Conservation (phyloP, 345 rosid species). For the Citrus inodora region DNA sequence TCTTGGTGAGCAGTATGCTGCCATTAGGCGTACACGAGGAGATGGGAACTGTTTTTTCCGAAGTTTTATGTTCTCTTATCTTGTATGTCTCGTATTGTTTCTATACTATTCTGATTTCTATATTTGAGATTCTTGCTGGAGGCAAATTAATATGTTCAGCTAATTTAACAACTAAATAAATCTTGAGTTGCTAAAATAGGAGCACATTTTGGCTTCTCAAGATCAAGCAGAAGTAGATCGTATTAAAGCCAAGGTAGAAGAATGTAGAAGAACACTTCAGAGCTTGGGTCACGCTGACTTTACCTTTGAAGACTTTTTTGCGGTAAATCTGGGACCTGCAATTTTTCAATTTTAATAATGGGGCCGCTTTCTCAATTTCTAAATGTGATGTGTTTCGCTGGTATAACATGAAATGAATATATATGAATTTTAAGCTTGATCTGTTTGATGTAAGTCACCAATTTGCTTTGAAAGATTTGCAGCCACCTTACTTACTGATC, state of each 20-base stretch:
- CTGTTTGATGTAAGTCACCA: background rate
- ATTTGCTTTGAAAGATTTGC: background rate
- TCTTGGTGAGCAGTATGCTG: constrained; percentile 62
- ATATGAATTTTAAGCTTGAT: background rate
- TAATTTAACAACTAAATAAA: constrained; percentile 11
- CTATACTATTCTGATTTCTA: background rate
- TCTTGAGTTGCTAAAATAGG: constrained; percentile 41
- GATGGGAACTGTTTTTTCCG: constrained; percentile 99
- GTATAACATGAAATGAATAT: background rate
- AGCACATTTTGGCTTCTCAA: constrained; percentile 79
- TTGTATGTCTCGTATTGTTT: constrained; percentile 45
- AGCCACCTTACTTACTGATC: background rate
- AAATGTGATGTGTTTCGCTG: background rate
- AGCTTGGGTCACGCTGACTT: constrained; percentile 87
- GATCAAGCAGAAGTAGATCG: constrained; percentile 82
- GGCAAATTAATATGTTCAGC: constrained; percentile 1
- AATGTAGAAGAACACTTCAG: constrained; percentile 87
- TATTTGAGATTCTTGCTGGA: constrained; percentile 9
- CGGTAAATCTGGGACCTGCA: constrained; percentile 42
- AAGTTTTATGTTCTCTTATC: constrained; percentile 94
- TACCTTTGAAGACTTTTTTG: constrained; percentile 95
- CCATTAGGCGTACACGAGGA: constrained; percentile 88
- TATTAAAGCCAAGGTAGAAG: constrained; percentile 76
- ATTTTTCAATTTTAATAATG: background rate
- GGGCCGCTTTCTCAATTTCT: background rate